Percentiles rank a stretch among this genome's conserved stretches.
Conservation (phyloP, 345 rosid species). For the Erucastrum elatum region DNA sequence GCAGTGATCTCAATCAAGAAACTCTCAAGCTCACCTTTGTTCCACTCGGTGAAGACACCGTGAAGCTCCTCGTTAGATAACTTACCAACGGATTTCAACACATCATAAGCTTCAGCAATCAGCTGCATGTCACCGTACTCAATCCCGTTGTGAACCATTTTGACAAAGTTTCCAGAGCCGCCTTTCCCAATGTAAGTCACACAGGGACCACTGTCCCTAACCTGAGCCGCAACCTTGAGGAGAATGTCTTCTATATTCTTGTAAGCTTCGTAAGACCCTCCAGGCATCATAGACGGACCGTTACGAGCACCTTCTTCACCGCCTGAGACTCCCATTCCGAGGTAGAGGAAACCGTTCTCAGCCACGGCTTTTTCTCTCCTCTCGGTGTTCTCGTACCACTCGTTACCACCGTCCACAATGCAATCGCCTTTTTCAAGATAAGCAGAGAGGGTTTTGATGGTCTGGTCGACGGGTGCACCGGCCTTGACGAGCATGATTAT, state of each 20-base stretch:
- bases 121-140: conserved; percentile 98
- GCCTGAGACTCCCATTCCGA: conserved; percentile 97
- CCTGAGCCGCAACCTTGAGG: conserved; percentile 93
- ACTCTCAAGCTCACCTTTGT: conserved; percentile 92
- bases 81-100: conserved; percentile 82
- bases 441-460: conserved; percentile 80
- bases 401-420: conserved; percentile 96
- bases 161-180: conserved; percentile 44
- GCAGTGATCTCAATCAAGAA: conserved; percentile 94
- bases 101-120: conserved; percentile 92
- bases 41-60: conserved; percentile 78
- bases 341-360: conserved; percentile 74
- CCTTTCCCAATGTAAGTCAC: conserved; percentile 78
- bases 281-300: conserved; percentile 97
- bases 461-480: conserved; percentile 90
- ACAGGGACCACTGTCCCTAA: conserved; percentile 89
- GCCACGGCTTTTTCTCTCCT: conserved; percentile 74
- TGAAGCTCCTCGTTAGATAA: conserved; percentile 79
- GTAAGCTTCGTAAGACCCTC: conserved; percentile 86
- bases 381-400: conserved; percentile 99
- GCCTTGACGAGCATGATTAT: conserved; percentile 98
- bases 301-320: conserved; percentile 97
- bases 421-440: conserved; percentile 93
- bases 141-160: conserved; percentile 95
- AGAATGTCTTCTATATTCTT: conserved; percentile 86